Evolutionary conservation across 805 yeast genomes (phyloP).

Genomic region (Starmera caribaea): DNA sequence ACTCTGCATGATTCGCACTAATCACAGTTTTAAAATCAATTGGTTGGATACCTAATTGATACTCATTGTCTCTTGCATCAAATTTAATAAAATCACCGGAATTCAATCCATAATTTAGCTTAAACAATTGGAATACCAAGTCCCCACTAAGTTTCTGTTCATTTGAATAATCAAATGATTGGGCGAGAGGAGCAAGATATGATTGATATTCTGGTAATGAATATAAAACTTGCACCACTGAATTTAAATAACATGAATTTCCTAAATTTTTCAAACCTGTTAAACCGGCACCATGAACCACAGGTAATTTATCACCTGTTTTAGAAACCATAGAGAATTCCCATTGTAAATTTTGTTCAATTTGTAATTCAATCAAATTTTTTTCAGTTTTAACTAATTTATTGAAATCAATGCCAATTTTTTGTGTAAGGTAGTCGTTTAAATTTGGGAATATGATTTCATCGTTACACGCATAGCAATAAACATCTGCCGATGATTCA

Average conservation of each 20-base stretch:
- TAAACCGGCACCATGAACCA: slow-evolving; percentile 64
- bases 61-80: slow-evolving; percentile 35
- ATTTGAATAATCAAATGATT: slow-evolving; percentile 30
- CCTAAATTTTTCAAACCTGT: slow-evolving; percentile 89
- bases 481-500: slow-evolving; percentile 71
- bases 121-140: slow-evolving; percentile 65
- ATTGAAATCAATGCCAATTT: slow-evolving; percentile 59
- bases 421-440: slow-evolving; percentile 29
- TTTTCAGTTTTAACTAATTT: slow-evolving; percentile 68
- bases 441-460: slow-evolving; percentile 71
- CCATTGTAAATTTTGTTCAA: slow-evolving; percentile 91
- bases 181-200: slow-evolving; percentile 19
- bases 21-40: slow-evolving; percentile 63
- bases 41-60: slow-evolving; percentile 74
- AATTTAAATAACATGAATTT: slow-evolving; percentile 83
- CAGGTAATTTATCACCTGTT: slow-evolving; percentile 52
- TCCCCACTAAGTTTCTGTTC: slow-evolving; percentile 28
- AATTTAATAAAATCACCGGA: slow-evolving; percentile 60
- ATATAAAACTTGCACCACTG: slow-evolving; percentile 69
- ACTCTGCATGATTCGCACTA: slow-evolving; percentile 75
- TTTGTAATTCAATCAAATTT: slow-evolving; percentile 76
- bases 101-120: slow-evolving; percentile 68
- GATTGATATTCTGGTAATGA: slow-evolving; percentile 21
- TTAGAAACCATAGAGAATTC: slow-evolving; percentile 75
- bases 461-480: slow-evolving; percentile 83